These are phyloP conservation scores for Willaertia magna DNA, from an alignment of 208 protist genomes.

Conservation along the genomic window DNA sequence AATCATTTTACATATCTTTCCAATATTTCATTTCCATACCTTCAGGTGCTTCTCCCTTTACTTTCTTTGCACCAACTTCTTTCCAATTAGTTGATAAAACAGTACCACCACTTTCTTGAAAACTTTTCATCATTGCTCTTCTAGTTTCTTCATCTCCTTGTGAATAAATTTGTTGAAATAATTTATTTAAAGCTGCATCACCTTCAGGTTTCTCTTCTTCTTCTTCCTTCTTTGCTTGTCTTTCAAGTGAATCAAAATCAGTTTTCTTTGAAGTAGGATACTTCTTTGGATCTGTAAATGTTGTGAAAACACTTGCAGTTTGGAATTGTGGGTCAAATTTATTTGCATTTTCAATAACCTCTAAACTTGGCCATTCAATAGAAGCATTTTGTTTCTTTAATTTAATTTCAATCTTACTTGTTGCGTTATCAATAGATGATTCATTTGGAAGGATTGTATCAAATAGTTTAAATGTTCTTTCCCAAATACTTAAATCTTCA, in stretches of 20 bases:
- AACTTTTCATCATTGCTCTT: conserved; percentile 84
- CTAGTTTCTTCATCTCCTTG: conserved; percentile 67
- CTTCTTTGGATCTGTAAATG: neutral
- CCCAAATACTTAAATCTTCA: neutral
- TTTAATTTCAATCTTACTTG: neutral
- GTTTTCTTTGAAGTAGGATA: conserved; percentile 18
- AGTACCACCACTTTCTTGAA: conserved; percentile 74
- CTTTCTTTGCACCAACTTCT: conserved; percentile 67
- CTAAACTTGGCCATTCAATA: conserved; percentile 2
- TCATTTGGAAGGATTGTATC: neutral
- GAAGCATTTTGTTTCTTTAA: neutral
- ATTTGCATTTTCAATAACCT: neutral
- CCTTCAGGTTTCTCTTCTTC: conserved; percentile 67
- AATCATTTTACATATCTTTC: neutral
- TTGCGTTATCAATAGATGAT: neutral
- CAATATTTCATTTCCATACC: conserved; percentile 66
- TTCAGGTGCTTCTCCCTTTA: conserved; percentile 56
- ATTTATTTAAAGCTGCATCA: conserved; percentile 64
- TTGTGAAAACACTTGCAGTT: neutral
- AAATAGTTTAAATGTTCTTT: neutral
- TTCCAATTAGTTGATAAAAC: conserved; percentile 88
- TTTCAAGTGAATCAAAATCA: conserved; percentile 56
- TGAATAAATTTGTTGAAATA: conserved; percentile 83
- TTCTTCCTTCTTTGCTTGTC: conserved; percentile 47
- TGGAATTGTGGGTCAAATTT: neutral